These are phyloP conservation scores for Solanum medicagineum DNA, from an alignment of 257 asterid species.

Conservation along the genomic window DNA sequence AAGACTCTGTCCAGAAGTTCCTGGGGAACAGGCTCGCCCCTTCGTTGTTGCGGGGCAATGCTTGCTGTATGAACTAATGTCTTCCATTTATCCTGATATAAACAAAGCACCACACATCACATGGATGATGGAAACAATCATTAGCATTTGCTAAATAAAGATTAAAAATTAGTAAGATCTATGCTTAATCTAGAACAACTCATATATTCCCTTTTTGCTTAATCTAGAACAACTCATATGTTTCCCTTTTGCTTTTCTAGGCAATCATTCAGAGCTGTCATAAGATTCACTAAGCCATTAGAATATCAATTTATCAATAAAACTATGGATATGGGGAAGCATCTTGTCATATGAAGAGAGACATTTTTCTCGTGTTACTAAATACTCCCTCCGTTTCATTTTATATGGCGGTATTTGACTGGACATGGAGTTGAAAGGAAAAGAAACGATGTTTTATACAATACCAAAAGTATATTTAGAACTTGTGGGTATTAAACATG, in stretches of 20 bases:
- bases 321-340: background rate
- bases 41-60: slow-evolving; percentile 79
- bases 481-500: background rate
- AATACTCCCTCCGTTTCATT: background rate
- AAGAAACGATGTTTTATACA: too few species aligned
- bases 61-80: slow-evolving; percentile 81
- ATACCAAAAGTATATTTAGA: background rate
- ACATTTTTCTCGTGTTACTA: background rate
- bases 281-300: background rate
- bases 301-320: background rate
- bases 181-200: background rate
- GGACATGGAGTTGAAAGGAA: background rate
- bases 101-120: background rate
- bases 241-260: slow-evolving; percentile 18
- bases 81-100: slow-evolving; percentile 76
- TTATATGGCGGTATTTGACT: background rate
- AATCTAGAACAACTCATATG: background rate
- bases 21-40: slow-evolving; percentile 91
- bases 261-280: slow-evolving; percentile 11
- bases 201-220: slow-evolving; percentile 11
- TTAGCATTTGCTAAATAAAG: background rate
- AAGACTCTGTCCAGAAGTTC: slow-evolving; percentile 67
- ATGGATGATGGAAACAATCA: background rate
- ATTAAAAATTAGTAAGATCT: background rate
- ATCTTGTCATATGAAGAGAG: background rate